Evolutionary conservation across 441 rosid species (phyloP).

Genomic region (Bocquillonia castaneifolia): DNA sequence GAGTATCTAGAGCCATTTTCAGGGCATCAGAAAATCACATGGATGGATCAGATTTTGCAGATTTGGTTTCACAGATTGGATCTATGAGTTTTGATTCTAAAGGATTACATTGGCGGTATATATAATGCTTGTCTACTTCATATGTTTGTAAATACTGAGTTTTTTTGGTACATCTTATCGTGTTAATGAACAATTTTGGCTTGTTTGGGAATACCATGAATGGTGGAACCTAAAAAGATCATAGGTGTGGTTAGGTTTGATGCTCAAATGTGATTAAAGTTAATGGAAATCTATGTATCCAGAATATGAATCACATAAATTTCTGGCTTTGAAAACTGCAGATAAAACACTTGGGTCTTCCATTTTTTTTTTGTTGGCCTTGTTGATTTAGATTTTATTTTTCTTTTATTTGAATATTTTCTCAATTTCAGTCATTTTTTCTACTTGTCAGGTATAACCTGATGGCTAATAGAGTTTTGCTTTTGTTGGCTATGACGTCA

Average conservation of each 20-base stretch:
- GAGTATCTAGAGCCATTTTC: slow-evolving; percentile 80
- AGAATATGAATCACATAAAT: background rate
- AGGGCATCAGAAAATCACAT: slow-evolving; percentile 51
- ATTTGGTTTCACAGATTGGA: slow-evolving; percentile 81
- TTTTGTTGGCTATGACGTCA: slow-evolving; percentile 91
- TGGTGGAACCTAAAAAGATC: slow-evolving; percentile 1
- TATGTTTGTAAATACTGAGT: slow-evolving; percentile 9
- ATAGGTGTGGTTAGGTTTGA: slow-evolving; percentile 4
- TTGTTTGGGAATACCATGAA: slow-evolving; percentile 7
- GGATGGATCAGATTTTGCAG: slow-evolving; percentile 68
- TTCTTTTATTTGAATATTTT: background rate
- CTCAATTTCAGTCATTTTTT: slow-evolving; percentile 14
- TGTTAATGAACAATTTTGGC: slow-evolving; percentile 16
- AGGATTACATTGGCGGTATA: slow-evolving; percentile 96
- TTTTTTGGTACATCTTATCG: slow-evolving; percentile 4
- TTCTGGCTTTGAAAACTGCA: background rate
- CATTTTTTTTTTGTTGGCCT: background rate
- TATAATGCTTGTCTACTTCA: slow-evolving; percentile 21
- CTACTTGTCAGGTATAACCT: slow-evolving; percentile 72
- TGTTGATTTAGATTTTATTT: background rate
- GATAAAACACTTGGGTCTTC: background rate
- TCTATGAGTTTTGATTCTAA: slow-evolving; percentile 90
- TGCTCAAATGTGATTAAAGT: slow-evolving; percentile 8
- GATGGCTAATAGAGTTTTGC: slow-evolving; percentile 97
- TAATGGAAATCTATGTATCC: background rate